These are phyloP conservation scores for Huntiella omanensis DNA, from an alignment of 2,329 filamentous ascomycete genomes.

Conservation along the genomic window DNA sequence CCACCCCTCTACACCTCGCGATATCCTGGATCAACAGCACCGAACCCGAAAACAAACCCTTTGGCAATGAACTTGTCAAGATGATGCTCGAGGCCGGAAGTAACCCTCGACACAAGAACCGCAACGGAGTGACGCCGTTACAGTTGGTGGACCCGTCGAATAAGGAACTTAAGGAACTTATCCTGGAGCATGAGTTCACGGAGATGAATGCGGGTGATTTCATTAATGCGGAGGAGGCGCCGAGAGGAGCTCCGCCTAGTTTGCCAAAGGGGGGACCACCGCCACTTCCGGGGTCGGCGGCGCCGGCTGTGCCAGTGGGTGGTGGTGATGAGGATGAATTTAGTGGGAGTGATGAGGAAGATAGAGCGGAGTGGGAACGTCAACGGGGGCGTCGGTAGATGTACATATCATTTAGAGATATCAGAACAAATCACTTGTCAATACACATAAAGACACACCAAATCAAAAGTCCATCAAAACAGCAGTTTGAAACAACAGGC, in stretches of 20 bases:
- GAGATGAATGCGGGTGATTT: constrained; percentile 39
- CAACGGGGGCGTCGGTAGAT: constrained; percentile 18
- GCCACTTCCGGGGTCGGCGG: constrained; percentile 10
- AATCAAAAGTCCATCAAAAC: no score
- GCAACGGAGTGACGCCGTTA: constrained; percentile 49
- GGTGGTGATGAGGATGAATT: constrained; percentile 36
- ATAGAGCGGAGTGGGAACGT: constrained; percentile 42
- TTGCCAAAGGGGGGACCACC: constrained; percentile 11
- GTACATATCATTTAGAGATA: not conserved
- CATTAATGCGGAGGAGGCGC: constrained; percentile 20
- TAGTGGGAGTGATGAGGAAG: constrained; percentile 45
- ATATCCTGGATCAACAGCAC: constrained; percentile 59
- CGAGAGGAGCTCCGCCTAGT: constrained; percentile 13
- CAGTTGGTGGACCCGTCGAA: constrained; percentile 61
- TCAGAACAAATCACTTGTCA: not conserved
- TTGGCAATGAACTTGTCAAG: constrained; percentile 47
- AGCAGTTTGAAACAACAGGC: not conserved
- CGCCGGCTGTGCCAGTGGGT: constrained; percentile 13
- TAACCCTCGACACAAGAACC: constrained; percentile 42
- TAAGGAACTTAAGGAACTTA: constrained; percentile 36
- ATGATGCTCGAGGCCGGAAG: constrained; percentile 70
- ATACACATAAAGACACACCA: no score
- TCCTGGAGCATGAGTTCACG: constrained; percentile 54
- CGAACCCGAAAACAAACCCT: constrained; percentile 40
- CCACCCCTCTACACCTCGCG: constrained; percentile 64